These are phyloP conservation scores for Sporisorium sorghi DNA, from an alignment of 1,284 basidiomycete species.

Conservation along the genomic window DNA sequence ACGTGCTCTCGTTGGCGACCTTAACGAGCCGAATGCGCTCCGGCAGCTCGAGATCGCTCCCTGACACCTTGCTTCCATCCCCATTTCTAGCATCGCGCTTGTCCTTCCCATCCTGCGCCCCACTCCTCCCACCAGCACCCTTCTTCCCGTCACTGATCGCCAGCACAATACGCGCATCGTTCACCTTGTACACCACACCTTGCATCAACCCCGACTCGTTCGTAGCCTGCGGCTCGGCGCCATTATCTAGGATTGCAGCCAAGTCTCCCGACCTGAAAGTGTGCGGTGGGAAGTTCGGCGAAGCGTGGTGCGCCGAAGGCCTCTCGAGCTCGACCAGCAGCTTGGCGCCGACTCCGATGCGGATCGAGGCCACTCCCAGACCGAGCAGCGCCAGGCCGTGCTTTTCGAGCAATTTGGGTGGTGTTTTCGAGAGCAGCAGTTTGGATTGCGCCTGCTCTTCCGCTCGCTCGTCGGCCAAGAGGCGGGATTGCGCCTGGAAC, in stretches of 20 bases:
- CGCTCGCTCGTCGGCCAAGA: slow-evolving; percentile 80
- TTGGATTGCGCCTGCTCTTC: slow-evolving; percentile 85
- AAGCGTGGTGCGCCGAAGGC: slow-evolving; percentile 81
- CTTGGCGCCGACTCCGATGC: slow-evolving; percentile 88
- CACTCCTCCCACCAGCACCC: background rate
- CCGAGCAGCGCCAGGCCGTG: slow-evolving; percentile 84
- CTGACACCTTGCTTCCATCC: slow-evolving; percentile 71
- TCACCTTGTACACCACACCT: slow-evolving; percentile 46
- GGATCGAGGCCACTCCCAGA: slow-evolving; percentile 78
- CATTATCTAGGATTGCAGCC: slow-evolving; percentile 81
- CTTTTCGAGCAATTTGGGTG: slow-evolving; percentile 84
- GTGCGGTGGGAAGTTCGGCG: slow-evolving; percentile 82
- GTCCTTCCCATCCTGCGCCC: slow-evolving; percentile 15
- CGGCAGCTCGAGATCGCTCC: slow-evolving; percentile 80
- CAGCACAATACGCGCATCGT: slow-evolving; percentile 33
- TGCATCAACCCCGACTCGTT: slow-evolving; percentile 26
- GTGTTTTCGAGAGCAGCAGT: slow-evolving; percentile 83
- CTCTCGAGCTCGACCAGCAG: slow-evolving; percentile 89
- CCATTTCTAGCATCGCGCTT: slow-evolving; percentile 35
- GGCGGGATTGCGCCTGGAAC: slow-evolving; percentile 77
- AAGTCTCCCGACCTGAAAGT: slow-evolving; percentile 86
- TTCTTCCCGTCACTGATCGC: slow-evolving; percentile 36
- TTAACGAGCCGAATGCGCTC: slow-evolving; percentile 87
- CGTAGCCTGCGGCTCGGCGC: slow-evolving; percentile 37
- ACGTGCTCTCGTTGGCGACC: slow-evolving; percentile 89